Evolutionary conservation across 345 rosid genomes (phyloP), one percentile per base, ranked within the genome.

Genomic region (Bruguiera parviflora): DNA sequence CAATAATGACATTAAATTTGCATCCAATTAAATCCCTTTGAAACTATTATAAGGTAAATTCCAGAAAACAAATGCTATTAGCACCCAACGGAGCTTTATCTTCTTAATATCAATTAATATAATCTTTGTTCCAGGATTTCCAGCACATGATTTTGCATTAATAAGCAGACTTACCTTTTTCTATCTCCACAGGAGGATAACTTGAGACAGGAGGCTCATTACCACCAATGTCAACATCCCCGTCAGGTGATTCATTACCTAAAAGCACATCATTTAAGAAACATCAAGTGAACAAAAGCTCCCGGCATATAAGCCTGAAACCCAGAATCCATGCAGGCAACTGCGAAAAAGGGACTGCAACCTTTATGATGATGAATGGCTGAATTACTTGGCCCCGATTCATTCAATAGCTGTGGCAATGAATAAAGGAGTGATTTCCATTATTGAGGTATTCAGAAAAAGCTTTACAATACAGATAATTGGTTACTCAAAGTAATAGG

Each of bases 141-240:
- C 49, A 43, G 18, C 5, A 13, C 49, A 43, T 43, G 49, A 43
- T 43, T 43, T 13, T 43, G 49, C 4, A 0, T 13, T 43, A 11
- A 43, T 13, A 43, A 43, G 49, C 18, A 15, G 49, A 79, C 47
- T 43, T 18, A 64, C 78, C 70, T 74, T 71, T 76, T 51, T 66
- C 75, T 31, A 71, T 71, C 64, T 66, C 75, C 27, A 57, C 69
- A 57, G 76, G 61, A 53, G 68, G 68, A 67, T 46, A 57, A 66
- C 76, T 71, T 21, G 64, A 32, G 22, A 71, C 70, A 6, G 76
- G 73, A 67, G 72, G 76, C 63, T 63, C 80, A 55, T 71, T 62
- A 55, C 62, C 73, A 60, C 73, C 80, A 53, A 76, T 76, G 67
- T 67, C 76, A 71, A 76, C 65, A 25, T 76, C 73, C 69, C 67